These are phyloP conservation scores for Tetratostichococcus sp. DNA, from an alignment of 139 green algal species.

Conservation along the genomic window DNA sequence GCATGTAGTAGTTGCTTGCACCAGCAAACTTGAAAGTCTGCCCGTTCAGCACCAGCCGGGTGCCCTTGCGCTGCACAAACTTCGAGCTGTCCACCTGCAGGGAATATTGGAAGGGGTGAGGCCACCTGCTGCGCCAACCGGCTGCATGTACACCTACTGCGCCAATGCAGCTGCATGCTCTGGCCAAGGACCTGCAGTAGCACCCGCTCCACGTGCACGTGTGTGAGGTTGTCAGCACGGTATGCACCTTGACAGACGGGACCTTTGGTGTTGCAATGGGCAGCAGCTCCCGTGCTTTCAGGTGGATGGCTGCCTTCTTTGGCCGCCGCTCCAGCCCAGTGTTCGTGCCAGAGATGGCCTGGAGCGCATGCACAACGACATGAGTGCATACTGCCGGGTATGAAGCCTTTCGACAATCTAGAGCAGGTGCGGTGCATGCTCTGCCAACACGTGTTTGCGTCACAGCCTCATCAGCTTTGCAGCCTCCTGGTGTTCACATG, in stretches of 20 bases:
- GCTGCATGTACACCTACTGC: too few species aligned
- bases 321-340: not conserved
- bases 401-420: too few species aligned
- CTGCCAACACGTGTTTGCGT: not conserved
- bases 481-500: too few species aligned
- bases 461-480: too few species aligned
- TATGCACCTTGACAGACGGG: not conserved
- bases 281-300: not conserved
- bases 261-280: not conserved
- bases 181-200: too few species aligned
- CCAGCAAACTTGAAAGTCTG: constrained; percentile 18
- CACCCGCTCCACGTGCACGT: too few species aligned
- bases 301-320: not conserved
- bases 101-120: not conserved
- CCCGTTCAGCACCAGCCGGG: constrained; percentile 1
- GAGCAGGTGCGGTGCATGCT: too few species aligned
- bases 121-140: too few species aligned
- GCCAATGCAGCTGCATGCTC: too few species aligned
- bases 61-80: constrained; percentile 3
- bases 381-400: too few species aligned
- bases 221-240: not conserved
- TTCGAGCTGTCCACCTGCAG: constrained; percentile 12
- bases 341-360: not conserved
- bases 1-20: constrained; percentile 18
- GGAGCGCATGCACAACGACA: too few species aligned